Evolutionary conservation across 2,329 filamentous ascomycete species (phyloP).

Genomic region (Fusarium vanettenii): DNA sequence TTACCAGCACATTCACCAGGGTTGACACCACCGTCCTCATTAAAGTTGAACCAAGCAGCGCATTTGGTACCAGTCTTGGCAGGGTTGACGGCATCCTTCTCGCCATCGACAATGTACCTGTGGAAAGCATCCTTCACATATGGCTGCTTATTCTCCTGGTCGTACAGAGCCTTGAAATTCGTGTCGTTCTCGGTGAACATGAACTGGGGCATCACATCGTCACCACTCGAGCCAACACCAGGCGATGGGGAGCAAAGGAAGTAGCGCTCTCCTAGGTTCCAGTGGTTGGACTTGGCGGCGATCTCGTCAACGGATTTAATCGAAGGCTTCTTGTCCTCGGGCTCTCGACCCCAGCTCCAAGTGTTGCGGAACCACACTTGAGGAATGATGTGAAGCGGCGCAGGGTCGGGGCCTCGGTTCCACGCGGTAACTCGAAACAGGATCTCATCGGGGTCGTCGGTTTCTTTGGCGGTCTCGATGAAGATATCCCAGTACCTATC

Average conservation of each 20-base stretch:
- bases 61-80: conserved; percentile 84
- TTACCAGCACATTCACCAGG: conserved; percentile 92
- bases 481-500: conserved; percentile 96
- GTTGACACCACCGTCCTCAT: conserved; percentile 86
- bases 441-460: conserved; percentile 90
- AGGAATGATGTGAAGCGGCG: conserved; percentile 91
- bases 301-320: conserved; percentile 75
- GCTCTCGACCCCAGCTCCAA: conserved; percentile 92
- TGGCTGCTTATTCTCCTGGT: conserved; percentile 79
- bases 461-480: conserved; percentile 95
- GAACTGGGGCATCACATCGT: conserved; percentile 86
- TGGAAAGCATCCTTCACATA: conserved; percentile 98
- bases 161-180: conserved; percentile 83
- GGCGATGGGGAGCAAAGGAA: conserved; percentile 90
- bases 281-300: conserved; percentile 80
- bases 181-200: conserved; percentile 97
- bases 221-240: conserved; percentile 79
- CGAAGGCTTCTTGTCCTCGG: conserved; percentile 80
- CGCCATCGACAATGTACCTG: conserved; percentile 82
- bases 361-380: conserved; percentile 98
- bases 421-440: conserved; percentile 95
- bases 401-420: conserved; percentile 91
- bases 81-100: conserved; percentile 87
- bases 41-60: conserved; percentile 92
- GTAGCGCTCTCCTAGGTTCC: conserved; percentile 84